Percentiles rank a stretch among this genome's conserved stretches.
Evolutionary conservation across 2,329 filamentous ascomycete species (phyloP).

Genomic region (Pseudogymnoascus sp.): DNA sequence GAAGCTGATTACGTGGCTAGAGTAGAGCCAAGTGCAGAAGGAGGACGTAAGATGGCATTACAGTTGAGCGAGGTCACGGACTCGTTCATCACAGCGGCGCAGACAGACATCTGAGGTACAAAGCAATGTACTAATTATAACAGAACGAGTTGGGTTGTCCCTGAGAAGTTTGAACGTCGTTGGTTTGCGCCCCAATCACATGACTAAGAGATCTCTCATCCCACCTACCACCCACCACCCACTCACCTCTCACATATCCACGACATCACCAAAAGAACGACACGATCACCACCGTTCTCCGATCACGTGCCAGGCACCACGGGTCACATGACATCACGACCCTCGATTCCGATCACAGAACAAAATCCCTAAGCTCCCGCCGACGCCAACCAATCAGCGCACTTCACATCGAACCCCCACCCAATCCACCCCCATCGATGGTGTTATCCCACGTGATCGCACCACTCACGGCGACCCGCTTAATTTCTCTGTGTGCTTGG

Average conservation of each 20-base stretch:
- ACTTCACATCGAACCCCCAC: not conserved
- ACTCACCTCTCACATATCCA: not conserved
- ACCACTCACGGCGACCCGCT: not conserved
- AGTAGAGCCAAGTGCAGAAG: conserved; percentile 17
- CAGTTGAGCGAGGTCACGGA: conserved; percentile 12
- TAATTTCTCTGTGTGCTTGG: not conserved
- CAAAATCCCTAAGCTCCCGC: conserved; percentile 5
- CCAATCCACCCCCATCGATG: not conserved
- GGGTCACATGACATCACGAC: not conserved
- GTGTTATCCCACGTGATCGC: not conserved
- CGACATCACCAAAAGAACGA: not conserved
- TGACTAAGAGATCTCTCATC: not conserved
- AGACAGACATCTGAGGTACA: not conserved
- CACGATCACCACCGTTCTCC: not conserved
- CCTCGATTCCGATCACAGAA: not conserved
- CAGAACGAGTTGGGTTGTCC: not conserved
- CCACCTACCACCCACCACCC: too few relatives aligned
- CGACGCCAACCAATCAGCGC: not conserved
- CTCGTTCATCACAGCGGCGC: not conserved
- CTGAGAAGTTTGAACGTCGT: not conserved
- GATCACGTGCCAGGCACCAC: not conserved
- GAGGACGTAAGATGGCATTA: conserved; percentile 16
- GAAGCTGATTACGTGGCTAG: conserved; percentile 14
- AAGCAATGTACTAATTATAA: too few relatives aligned
- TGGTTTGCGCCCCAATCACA: not conserved